Evolutionary conservation across 2,329 filamentous ascomycete genomes (phyloP), one percentile per base, ranked within the genome.

Genomic region (Fusarium hainanense): DNA sequence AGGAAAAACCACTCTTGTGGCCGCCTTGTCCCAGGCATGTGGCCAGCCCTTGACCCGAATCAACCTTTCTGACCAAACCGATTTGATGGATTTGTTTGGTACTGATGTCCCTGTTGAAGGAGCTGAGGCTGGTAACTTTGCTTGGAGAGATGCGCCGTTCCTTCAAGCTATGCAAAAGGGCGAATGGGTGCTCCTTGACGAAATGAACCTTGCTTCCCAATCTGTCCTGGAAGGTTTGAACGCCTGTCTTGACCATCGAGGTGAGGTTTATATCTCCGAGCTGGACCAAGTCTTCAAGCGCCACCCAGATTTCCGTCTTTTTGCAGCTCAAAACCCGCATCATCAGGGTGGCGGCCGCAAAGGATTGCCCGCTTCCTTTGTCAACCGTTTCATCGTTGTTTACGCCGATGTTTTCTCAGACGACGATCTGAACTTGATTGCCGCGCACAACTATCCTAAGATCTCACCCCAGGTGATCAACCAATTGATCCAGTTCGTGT

Each of bases 151-250:
- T 78, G 96, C 95, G 0, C 94, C 96, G 1, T 98, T 99, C 77
- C 83, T 99, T 21, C 92, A 93, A 77, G 96, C 96, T 0, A 98
- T 99, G 95, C 96, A 98, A 77, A 92, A 89, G 61, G 96, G 96
- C 28, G 93, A 97, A 73, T 99, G 96, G 96, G 96, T 99, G 13
- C 84, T 99, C 28, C 86, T 99, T 1, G 96, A 99, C 76, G 96
- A 99, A 83, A 99, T 99, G 96, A 99, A 99, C 75, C 82, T 99
- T 68, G 96, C 97, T 2, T 98, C 95, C 1, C 96, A 99, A 78
- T 97, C 95, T 7, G 94, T 99, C 3, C 87, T 99, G 2, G 96
- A 99, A 82, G 97, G 96, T 68, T 84, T 99, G 32, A 99, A 99
- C 73, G 95, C 96, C 23, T 98, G 96, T 82, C 86, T 99, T 30